Base-by-base conservation (phyloP, 306 rosid genomes). In the Benincasa hispida region DNA sequence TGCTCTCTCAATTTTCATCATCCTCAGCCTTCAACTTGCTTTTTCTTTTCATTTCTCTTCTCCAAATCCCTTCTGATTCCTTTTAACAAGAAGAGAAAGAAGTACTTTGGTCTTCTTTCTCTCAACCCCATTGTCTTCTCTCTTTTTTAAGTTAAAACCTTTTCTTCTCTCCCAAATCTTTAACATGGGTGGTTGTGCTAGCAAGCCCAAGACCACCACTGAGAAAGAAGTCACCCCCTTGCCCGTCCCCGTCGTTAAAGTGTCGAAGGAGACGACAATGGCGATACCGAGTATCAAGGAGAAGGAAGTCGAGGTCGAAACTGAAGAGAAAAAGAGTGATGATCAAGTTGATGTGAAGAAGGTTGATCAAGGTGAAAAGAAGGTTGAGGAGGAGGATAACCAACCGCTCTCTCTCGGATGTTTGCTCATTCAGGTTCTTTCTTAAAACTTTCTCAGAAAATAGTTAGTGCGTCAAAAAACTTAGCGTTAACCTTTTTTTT, bases 181-280 rank as follows among this genome's bases (percentile, higher is more conserved):
- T 18, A 74, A 73, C 28, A 74, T 77, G 80, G 80, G 80, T 61
- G 74, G 51, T 48, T 77, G 80, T 5, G 74, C 80, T 8, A 77
- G 74, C 19, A 77, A 77, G 74, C 80, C 80, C 4, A 77, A 77
- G 63, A 50, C 74, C 5, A 3, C 2, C 55, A 12, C 2, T 3
- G 62, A 62, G 4, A 72, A 58, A 9, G 50, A 47, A 22, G 34
- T 0, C 35, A 13, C 30, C 47, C 74, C 74, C 5, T 2, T 17
- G 3, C 34, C 74, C 5, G 24, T 11, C 9, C 59, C 39, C 2
- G 60, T 19, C 17, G 30, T 37, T 0, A 14, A 62, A 72, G 47
- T 59, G 45, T 55, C 79, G 70, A 77, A 60, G 72, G 32, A 34
- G 45, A 19, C 72, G 8, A 12, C 47, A 0, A 7, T 5, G 57